Conservation (phyloP, 768 basidiomycete genomes). For the Asterophora parasitica region DNA sequence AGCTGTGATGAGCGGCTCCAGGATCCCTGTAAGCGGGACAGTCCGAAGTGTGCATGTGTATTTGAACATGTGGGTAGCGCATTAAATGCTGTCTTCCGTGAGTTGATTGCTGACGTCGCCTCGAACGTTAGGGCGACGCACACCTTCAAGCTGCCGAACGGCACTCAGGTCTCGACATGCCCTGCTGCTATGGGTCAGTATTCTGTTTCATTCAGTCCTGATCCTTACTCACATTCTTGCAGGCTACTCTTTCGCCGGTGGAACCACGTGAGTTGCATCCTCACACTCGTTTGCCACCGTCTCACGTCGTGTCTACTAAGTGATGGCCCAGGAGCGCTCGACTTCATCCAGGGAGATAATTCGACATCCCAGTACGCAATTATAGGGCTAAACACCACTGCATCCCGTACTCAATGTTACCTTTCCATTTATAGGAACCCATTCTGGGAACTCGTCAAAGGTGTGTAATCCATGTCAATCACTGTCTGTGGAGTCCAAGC, state of each 20-base stretch:
- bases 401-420: neutral
- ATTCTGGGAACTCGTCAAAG: constrained; percentile 79
- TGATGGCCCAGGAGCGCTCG: constrained; percentile 78
- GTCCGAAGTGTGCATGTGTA: constrained; percentile 71
- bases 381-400: neutral
- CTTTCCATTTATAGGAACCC: constrained; percentile 47
- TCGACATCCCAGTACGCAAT: constrained; percentile 46
- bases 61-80: constrained; percentile 56
- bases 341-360: constrained; percentile 74
- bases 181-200: constrained; percentile 70
- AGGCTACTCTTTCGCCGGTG: constrained; percentile 77
- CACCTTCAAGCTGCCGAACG: constrained; percentile 60
- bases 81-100: neutral
- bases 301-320: constrained; percentile 24
- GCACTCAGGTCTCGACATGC: constrained; percentile 65
- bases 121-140: constrained; percentile 55
- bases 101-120: neutral
- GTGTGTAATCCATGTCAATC: constrained; percentile 24
- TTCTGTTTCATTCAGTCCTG: neutral
- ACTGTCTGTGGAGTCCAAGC: neutral
- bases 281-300: constrained; percentile 3
- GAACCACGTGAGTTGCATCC: constrained; percentile 57
- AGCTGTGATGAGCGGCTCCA: constrained; percentile 49
- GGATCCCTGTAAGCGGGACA: constrained; percentile 48
- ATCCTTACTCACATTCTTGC: constrained; percentile 4